phyloP scores from a whole-genome alignment of 805 yeast species.

The Ogataea ramenticola region DNA sequence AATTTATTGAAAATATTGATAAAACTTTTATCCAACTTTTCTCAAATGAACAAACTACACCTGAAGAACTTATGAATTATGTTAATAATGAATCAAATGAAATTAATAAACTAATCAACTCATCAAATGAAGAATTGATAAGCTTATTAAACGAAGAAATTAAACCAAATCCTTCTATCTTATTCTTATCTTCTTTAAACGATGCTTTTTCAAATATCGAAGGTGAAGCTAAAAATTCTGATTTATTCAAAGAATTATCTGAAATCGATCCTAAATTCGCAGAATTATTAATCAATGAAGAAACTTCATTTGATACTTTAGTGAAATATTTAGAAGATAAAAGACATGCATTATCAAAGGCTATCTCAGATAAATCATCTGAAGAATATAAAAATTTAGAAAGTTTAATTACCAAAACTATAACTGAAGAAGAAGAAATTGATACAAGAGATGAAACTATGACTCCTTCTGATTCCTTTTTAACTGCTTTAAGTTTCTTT shows the following conservation, averaged over 20 bases:
- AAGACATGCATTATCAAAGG: conserved; percentile 9
- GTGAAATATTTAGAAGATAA: background rate
- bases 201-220: no score
- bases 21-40: conserved; percentile 16
- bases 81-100: background rate
- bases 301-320: no score
- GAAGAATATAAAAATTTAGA: background rate
- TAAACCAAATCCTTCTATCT: no score
- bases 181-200: no score
- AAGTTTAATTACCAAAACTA: background rate
- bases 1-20: conserved; percentile 17
- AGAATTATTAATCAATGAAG: no score
- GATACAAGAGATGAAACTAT: no score
- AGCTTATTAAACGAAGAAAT: conserved; percentile 1
- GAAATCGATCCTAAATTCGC: no score
- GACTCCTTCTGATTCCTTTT: background rate
- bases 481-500: background rate
- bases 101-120: conserved; percentile 9
- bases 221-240: no score
- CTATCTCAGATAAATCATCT: conserved; percentile 5
- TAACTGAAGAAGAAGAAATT: no score
- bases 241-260: no score
- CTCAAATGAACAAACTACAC: conserved; percentile 1
- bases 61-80: background rate
- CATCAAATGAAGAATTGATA: conserved; percentile 8